Base-by-base conservation (phyloP, 192 early-diverging fungal species). In the Coemansia umbellata region DNA sequence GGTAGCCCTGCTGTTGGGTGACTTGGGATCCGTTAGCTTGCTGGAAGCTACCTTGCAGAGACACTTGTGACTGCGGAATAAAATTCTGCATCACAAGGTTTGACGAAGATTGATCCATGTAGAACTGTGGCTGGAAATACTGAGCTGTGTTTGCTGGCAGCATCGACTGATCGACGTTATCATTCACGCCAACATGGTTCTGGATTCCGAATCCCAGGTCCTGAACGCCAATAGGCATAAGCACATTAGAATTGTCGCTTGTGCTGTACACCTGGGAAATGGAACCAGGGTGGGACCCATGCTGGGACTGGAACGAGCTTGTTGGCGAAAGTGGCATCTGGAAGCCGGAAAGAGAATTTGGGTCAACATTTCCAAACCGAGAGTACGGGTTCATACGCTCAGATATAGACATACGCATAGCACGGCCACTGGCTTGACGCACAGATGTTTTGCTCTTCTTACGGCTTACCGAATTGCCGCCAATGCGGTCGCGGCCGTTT, bases 331-430 rank as follows among this genome's bases (percentile, higher is more conserved):
- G 33, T 14, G 63, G 50, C 48, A 74, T 41, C 3, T 49, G 59
- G 60, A 74, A 61, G 0, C 28, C 53, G 13, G 50, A 31, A 22
- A 66, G 33, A 1, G 33, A 39, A 31, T 26, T 53, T n/a, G 44
- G 31, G 2, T 59, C 71, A 9, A 43, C 27, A 3, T 31, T 42
- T 10, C 31, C 37, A 19, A 51, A 53, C 13, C 65, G 64, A 18
- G 41, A 33, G 52, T 74, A 74, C 19, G 71, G 71, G 37, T 60
- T 59, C 27, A 59, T 9, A 39, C 71, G 71, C 30, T 74, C 71
- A 1, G 51, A 33, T 18, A 43, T 59, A 11, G 71, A 45, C 53
- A 59, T 60, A 37, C 71, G 60, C 21, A 47, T 31, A 22, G 30
- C 21, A 18, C 71, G 71, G 36, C 50, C 36, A 37, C 42, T 37